These are phyloP conservation scores for Senna tora DNA, from an alignment of 306 rosid genomes.

Conservation along the genomic window DNA sequence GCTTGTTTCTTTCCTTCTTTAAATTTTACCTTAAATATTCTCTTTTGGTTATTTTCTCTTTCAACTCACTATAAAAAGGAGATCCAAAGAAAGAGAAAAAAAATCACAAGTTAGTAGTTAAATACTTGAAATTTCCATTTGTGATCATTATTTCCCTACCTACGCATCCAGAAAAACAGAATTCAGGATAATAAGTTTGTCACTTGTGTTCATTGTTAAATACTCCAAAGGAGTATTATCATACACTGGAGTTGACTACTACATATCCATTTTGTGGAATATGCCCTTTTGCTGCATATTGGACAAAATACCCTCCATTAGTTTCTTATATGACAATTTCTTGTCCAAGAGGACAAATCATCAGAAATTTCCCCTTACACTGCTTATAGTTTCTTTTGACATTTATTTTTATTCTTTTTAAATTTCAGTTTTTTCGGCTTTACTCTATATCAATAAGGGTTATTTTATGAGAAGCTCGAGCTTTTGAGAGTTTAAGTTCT, in stretches of 20 bases:
- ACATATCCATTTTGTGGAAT: not conserved
- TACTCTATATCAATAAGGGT: not conserved
- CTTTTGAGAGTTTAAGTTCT: too few species aligned
- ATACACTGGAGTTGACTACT: not conserved
- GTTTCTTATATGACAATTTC: conserved; percentile 5
- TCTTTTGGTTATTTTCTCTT: not conserved
- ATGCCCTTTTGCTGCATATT: conserved; percentile 4
- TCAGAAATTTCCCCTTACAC: not conserved
- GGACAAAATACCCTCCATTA: not conserved
- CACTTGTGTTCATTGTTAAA: not conserved
- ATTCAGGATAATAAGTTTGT: not conserved
- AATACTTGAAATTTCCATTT: not conserved
- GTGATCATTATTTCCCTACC: not conserved
- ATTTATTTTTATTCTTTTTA: not conserved
- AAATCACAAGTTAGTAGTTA: not conserved
- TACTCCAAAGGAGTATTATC: not conserved
- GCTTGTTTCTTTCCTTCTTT: not conserved
- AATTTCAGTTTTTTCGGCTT: not conserved
- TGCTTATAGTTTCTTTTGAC: not conserved
- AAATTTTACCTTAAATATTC: not conserved
- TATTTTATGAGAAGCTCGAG: too few species aligned
- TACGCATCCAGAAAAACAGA: not conserved
- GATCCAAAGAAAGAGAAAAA: not conserved
- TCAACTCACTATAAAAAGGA: not conserved
- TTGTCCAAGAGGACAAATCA: not conserved